Base-by-base conservation (phyloP, 805 yeast species). In the Metschnikowia peoriensis region DNA sequence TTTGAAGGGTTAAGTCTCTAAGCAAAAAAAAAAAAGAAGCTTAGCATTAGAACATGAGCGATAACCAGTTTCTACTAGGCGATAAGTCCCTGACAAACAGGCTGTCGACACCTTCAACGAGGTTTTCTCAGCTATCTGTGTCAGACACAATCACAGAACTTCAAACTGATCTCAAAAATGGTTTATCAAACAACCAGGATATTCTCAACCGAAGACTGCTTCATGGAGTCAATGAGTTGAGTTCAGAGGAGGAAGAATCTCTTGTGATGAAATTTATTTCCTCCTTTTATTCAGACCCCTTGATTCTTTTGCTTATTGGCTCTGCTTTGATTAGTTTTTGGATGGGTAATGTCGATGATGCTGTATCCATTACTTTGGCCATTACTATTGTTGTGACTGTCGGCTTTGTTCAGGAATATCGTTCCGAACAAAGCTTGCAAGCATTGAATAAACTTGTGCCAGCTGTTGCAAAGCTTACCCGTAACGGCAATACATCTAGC, bases 271-370 rank as follows among this genome's bases (percentile, higher is more conserved):
- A 89, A 67, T 94, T 94, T 62, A 47, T 90, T 9, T 76, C 85
- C 54, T 89, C 86, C 50, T 94, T 94, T 64, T 85, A 89, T 62
- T 92, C 88, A 61, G 97, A 94, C 70, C 97, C 97, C 27, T 77
- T 94, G 71, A 93, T 94, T 59, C 74, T 94, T 60, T 74, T 94
- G 53, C 78, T 94, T 62, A 88, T 92, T 40, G 97, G 94, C 0
- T 90, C 97, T 0, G 97, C 99, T 0, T 81, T 80, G 1, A 78
- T 94, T 37, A 85, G 96, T 56, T 88, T 93, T 60, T 69, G 89
- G 61, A 89, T 94, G 96, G 97, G 97, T n/a, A 94, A 94, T 70
- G 83, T 84, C 34, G 97, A 94, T 66, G 99, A 94, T 68, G 96
- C 98, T 1, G 75, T 94, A n/a, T 85, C 94, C 59, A 94, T 94